phyloP scores from a whole-genome alignment of 1,284 basidiomycete genomes.

The Boletus smithii region DNA sequence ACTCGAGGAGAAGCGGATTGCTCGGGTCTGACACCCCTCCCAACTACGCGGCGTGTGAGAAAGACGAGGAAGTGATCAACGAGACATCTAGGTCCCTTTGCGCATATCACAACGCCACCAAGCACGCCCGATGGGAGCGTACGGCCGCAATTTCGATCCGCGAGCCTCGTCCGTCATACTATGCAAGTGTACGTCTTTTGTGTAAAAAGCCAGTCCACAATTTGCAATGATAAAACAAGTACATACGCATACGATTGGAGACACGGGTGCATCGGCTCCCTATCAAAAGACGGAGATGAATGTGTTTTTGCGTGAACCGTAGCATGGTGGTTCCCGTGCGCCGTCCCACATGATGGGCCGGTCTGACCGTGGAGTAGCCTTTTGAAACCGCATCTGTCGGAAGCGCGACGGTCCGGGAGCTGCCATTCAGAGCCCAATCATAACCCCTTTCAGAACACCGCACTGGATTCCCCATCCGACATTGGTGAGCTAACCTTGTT shows the following conservation, averaged over 20 bases:
- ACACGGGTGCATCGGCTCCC: conserved; percentile 15
- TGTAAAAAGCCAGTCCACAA: conserved; percentile 7
- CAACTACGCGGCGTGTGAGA: conserved; percentile 18
- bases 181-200: conserved; percentile 7
- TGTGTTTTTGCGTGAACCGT: conserved; percentile 14
- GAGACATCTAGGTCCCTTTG: conserved; percentile 17
- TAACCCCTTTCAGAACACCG: conserved; percentile 17
- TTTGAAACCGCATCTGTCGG: conserved; percentile 20
- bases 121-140: conserved; percentile 19
- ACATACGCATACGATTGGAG: conserved; percentile 2
- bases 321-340: conserved; percentile 18
- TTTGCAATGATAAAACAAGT: conserved; percentile 20
- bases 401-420: conserved; percentile 9
- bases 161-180: conserved; percentile 16
- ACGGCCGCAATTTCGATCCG: conserved; percentile 23
- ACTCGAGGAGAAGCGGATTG: conserved; percentile 23
- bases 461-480: conserved; percentile 21
- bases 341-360: conserved; percentile 16
- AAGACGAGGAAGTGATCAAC: conserved; percentile 20
- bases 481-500: conserved; percentile 35
- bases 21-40: not conserved
- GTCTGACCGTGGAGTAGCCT: not conserved
- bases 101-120: conserved; percentile 22
- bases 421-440: too few species aligned
- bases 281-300: conserved; percentile 30